Evolutionary conservation across 106 monocot genomes (phyloP).

Genomic region (Agapanthus africanus): DNA sequence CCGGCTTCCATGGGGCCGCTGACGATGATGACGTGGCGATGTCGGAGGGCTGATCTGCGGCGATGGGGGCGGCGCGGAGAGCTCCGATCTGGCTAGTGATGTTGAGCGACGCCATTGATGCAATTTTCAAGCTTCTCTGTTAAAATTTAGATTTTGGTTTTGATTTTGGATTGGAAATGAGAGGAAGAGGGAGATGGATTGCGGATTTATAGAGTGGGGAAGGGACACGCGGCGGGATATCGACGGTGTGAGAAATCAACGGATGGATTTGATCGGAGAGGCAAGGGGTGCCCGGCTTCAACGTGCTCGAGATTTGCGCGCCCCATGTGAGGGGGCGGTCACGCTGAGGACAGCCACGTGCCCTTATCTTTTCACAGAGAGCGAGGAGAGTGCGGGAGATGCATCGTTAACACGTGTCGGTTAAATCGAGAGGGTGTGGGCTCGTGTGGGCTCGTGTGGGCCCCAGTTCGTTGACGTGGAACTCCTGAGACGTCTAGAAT

Average conservation of each 20-base stretch:
- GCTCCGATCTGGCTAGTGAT: conserved; percentile 36
- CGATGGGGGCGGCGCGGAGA: conserved; percentile 13
- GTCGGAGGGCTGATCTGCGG: neutral
- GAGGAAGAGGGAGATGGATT: neutral
- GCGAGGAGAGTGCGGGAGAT: no score
- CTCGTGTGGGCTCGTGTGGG: no score
- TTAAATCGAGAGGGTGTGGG: no score
- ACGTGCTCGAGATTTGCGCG: neutral
- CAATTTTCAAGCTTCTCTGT: neutral
- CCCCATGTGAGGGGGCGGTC: neutral
- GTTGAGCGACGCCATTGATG: conserved; percentile 21
- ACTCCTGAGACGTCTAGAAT: no score
- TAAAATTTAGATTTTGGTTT: neutral
- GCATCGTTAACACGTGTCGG: no score
- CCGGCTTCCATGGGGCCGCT: conserved; percentile 12
- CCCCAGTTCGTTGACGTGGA: no score
- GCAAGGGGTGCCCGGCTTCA: neutral
- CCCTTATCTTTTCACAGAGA: no score
- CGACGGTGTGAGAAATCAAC: neutral
- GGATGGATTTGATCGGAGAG: neutral
- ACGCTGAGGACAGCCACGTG: no score
- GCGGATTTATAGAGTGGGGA: neutral
- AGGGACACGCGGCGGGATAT: neutral
- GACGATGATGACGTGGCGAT: neutral
- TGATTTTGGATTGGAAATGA: neutral